Conservation (phyloP, 139 green algal genomes). For the Tetraselmis chui region DNA sequence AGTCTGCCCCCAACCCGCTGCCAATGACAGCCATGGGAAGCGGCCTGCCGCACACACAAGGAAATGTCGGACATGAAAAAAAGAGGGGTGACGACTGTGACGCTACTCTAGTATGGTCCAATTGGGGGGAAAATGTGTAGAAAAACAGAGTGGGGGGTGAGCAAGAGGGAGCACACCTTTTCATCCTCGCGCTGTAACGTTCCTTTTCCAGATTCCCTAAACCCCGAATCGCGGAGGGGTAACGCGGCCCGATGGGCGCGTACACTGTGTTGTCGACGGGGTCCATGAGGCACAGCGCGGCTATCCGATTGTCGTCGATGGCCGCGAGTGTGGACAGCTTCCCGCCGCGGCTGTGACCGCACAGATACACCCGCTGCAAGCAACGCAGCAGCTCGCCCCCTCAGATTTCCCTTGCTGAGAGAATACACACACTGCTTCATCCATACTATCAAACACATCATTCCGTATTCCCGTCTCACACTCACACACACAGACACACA, state of each 20-base stretch:
- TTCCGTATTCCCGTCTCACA: conserved; percentile 48
- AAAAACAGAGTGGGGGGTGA: neutral
- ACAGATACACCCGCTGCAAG: conserved; percentile 33
- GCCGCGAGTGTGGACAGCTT: conserved; percentile 77
- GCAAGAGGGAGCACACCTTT: neutral
- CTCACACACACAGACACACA: conserved; percentile 56
- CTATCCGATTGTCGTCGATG: conserved; percentile 47
- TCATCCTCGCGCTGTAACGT: neutral
- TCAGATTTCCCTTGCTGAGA: conserved; percentile 57
- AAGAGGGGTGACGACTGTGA: no score
- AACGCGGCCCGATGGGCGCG: conserved; percentile 37
- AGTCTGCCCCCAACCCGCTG: conserved; percentile 49
- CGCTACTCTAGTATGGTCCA: no score
- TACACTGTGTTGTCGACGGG: conserved; percentile 86
- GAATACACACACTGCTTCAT: conserved; percentile 49
- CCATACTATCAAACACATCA: conserved; percentile 60
- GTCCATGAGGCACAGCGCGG: conserved; percentile 73
- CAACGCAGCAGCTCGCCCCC: conserved; percentile 44
- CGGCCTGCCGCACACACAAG: no score
- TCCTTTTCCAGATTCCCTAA: neutral
- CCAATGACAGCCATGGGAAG: conserved; percentile 62
- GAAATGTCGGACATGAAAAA: no score
- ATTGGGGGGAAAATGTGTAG: no score
- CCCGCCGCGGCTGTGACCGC: conserved; percentile 51
- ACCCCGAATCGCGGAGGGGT: neutral